Conservation (phyloP, 495 filamentous ascomycete species). For the Annulohypoxylon nitens region DNA sequence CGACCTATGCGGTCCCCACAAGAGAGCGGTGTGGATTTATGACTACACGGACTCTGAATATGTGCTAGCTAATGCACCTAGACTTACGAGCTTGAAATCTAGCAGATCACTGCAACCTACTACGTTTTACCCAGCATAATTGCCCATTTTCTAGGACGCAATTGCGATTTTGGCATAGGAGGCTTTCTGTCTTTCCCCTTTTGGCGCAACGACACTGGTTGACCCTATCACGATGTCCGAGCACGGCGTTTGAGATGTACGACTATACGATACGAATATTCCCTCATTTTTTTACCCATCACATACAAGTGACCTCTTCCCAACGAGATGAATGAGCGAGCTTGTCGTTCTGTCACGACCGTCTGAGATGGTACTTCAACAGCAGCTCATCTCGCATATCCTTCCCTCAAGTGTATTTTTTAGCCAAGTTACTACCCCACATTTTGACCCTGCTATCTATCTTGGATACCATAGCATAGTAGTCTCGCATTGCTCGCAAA, state of each 20-base stretch:
- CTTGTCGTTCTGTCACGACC: constrained; percentile 9
- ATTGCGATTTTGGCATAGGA: constrained; percentile 28
- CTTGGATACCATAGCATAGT: constrained; percentile 26
- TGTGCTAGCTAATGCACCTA: constrained; percentile 6
- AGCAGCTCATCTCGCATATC: constrained; percentile 10
- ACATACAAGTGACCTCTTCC: background rate
- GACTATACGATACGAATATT: constrained; percentile 40
- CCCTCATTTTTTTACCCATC: constrained; percentile 15
- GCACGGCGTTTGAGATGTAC: constrained; percentile 45
- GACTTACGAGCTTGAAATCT: constrained; percentile 5
- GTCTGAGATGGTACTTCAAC: constrained; percentile 8
- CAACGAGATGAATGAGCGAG: constrained; percentile 2
- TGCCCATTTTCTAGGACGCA: constrained; percentile 26
- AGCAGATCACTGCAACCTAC: constrained; percentile 3
- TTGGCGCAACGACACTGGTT: constrained; percentile 37
- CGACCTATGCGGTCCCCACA: constrained; percentile 26
- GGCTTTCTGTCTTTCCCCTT: constrained; percentile 33
- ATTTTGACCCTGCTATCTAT: constrained; percentile 25
- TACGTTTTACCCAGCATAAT: constrained; percentile 9
- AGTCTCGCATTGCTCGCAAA: constrained; percentile 9
- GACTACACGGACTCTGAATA: constrained; percentile 47
- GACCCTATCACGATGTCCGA: constrained; percentile 36
- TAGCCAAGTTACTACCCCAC: constrained; percentile 8
- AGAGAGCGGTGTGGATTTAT: constrained; percentile 44
- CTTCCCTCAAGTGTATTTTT: constrained; percentile 21